Evolutionary conservation across 805 yeast genomes (phyloP).

Genomic region (Barnettozyma siamensis): DNA sequence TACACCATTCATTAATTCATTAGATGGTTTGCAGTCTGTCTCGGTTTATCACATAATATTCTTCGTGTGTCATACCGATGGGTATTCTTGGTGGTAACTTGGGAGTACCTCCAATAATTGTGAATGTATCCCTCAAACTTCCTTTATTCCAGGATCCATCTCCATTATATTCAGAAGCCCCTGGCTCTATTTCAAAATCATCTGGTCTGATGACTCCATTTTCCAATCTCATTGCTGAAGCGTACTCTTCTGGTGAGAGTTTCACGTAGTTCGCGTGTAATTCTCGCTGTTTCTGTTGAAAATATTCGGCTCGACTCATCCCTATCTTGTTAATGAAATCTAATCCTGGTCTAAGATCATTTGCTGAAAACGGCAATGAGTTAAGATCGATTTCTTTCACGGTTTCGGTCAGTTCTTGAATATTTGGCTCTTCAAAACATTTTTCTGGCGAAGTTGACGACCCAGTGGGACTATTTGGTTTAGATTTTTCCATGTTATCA

Average conservation of each 20-base stretch:
- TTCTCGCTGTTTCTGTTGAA: conserved; percentile 1
- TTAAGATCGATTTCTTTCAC: conserved; percentile 4
- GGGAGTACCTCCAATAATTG: conserved; percentile 13
- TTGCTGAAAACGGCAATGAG: conserved; percentile 21
- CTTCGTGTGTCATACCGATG: conserved; percentile 21
- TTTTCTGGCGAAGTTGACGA: background rate
- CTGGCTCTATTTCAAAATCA: conserved; percentile 20
- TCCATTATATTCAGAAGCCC: conserved; percentile 23
- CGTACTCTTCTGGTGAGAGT: conserved; percentile 17
- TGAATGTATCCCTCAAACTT: conserved; percentile 15
- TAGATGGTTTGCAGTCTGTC: conserved; percentile 8
- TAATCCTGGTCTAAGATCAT: conserved; percentile 12
- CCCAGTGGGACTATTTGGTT: background rate
- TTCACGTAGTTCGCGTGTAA: conserved; percentile 5
- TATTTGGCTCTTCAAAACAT: background rate
- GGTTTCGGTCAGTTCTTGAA: background rate
- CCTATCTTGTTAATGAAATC: conserved; percentile 1
- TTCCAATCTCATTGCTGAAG: conserved; percentile 18
- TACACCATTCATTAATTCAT: background rate
- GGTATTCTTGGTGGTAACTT: conserved; percentile 24
- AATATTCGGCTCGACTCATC: conserved; percentile 5
- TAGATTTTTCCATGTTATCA: background rate
- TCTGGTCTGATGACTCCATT: conserved; percentile 11
- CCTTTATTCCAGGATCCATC: conserved; percentile 22
- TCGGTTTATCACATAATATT: conserved; percentile 17